Base-by-base conservation (phyloP, 1,139 yeast species). In the Suhomyces anneliseae region DNA sequence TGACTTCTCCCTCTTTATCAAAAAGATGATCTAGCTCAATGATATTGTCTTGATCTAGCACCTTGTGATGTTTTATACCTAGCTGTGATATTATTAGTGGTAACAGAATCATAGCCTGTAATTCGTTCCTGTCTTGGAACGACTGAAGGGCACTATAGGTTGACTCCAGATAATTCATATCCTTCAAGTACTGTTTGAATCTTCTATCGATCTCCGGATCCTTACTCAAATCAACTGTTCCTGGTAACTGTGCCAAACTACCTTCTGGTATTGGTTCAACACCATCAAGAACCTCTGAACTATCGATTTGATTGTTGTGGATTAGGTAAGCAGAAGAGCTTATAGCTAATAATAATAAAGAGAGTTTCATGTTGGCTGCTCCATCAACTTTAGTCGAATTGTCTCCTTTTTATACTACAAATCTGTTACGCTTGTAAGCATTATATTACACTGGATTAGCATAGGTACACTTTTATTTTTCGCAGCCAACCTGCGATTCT, bases 401-500 rank as follows among this genome's bases (percentile, higher is more conserved):
- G 11, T 29, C 32, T 2, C 4, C 32, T 11, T 29, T 29, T 29
- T 29, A 29, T 29, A 29, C 32, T 29, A 29, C 32, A 29, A 9
- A 29, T 29, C 9, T 29, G 32, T 29, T 29, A 29, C 32, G 32
- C 32, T 29, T 29, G n/a, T 29, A 29, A 29, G 32, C 32, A 6
- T 14, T 9, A 29, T 2, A 5, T 29, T 11, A 29, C 4, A 6
- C 4, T 19, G 24, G 3, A 19, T 29, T 29, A 11, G 11, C n/a
- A 29, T 29, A 9, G 7, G 4, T 29, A 43, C 10, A 31, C 33
- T 31, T 9, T 34, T 33, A 15, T 27, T 37, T 43, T 43, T 38
- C 45, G 45, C 45, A 43, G 45, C 41, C 41, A 38, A 4, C 42
- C 42, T 38, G 42, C 39, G 19, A 38, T 36, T 43, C 38, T 33